Evolutionary conservation across 805 yeast genomes (phyloP).

Genomic region (Cyberlindnera mississippiensis): DNA sequence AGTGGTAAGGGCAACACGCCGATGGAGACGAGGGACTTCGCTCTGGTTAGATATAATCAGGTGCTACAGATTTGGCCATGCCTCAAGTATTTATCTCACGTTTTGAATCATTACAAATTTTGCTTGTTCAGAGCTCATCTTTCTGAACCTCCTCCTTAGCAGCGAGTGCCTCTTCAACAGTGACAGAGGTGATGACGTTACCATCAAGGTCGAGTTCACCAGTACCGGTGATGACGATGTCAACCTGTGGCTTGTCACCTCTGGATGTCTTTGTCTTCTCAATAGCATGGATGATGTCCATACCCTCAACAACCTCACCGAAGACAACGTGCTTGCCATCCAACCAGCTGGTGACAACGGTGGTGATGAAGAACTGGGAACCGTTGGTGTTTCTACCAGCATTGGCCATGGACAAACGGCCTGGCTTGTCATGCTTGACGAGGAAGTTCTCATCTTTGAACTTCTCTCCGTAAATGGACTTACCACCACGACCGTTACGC

Average conservation of each 20-base stretch:
- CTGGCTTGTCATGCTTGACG: slow-evolving; percentile 66
- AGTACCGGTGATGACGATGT: slow-evolving; percentile 59
- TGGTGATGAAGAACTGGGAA: slow-evolving; percentile 92
- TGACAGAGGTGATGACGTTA: slow-evolving; percentile 22
- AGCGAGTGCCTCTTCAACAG: slow-evolving; percentile 15
- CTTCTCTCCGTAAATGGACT: slow-evolving; percentile 64
- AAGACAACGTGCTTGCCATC: slow-evolving; percentile 95
- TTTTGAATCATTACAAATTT: no score
- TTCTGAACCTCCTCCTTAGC: slow-evolving; percentile 23
- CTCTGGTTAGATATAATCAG: no score
- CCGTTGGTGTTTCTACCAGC: slow-evolving; percentile 83
- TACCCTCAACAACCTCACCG: slow-evolving; percentile 88
- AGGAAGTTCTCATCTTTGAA: slow-evolving; percentile 68
- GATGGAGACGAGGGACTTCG: no score
- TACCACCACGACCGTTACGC: slow-evolving; percentile 70
- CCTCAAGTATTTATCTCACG: no score
- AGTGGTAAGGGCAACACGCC: no score
- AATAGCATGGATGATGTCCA: slow-evolving; percentile 73
- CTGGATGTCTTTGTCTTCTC: slow-evolving; percentile 66
- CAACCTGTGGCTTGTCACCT: slow-evolving; percentile 69
- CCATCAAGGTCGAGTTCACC: slow-evolving; percentile 57
- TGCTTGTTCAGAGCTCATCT: slow-evolving; percentile 33
- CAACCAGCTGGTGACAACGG: slow-evolving; percentile 87
- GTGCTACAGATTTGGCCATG: no score
- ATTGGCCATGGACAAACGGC: slow-evolving; percentile 74